These are phyloP conservation scores for Gastrolobium villosum DNA, from an alignment of 306 rosid species.

Conservation along the genomic window DNA sequence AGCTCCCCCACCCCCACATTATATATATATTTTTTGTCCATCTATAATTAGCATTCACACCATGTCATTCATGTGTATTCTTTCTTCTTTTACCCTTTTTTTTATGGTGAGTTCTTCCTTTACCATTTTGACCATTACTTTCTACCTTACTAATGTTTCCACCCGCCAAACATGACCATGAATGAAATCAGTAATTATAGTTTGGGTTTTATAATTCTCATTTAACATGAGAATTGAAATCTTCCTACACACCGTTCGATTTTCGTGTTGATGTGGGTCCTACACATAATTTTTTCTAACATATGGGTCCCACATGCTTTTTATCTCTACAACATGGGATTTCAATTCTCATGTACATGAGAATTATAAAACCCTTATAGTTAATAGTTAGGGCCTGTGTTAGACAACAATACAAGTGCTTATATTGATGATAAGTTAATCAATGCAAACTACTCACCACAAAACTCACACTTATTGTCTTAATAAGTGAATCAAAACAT, in stretches of 20 bases:
- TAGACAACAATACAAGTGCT: neutral
- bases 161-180: conserved; percentile 25
- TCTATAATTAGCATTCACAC: conserved; percentile 25
- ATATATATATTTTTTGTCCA: neutral
- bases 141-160: conserved; percentile 13
- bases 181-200: neutral
- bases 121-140: conserved; percentile 26
- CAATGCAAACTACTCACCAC: no score
- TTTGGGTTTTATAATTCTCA: no score
- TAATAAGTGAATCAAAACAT: neutral
- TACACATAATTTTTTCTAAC: no score
- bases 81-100: neutral
- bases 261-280: no score
- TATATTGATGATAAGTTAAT: neutral
- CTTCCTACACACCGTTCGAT: no score
- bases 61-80: neutral
- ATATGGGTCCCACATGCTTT: no score
- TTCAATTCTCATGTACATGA: no score
- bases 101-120: neutral
- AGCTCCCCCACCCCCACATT: neutral
- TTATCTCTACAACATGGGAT: no score
- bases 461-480: no score
- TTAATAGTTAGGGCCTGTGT: neutral
- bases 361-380: no score
- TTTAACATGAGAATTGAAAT: no score